Conservation (phyloP, 805 yeast species). For the Pichia manshurica region DNA sequence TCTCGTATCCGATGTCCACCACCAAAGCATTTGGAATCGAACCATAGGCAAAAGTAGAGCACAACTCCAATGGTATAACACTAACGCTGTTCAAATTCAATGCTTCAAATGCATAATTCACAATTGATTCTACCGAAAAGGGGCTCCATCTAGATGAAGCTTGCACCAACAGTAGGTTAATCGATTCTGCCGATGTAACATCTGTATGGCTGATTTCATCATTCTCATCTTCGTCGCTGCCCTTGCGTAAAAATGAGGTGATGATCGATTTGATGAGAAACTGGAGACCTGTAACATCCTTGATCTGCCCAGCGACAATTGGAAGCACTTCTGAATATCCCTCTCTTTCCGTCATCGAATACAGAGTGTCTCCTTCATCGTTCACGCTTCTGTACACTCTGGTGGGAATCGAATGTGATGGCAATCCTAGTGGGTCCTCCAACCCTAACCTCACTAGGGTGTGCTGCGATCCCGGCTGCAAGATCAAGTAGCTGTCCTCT, state of each 20-base stretch:
- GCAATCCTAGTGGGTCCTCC: conserved; percentile 68
- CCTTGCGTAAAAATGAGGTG: conserved; percentile 37
- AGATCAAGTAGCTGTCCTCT: conserved; percentile 39
- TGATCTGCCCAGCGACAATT: conserved; percentile 56
- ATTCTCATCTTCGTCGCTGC: conserved; percentile 20
- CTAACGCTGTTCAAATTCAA: conserved; percentile 69
- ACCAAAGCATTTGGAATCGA: conserved; percentile 59
- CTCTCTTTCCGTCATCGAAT: not conserved
- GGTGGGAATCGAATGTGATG: conserved; percentile 73
- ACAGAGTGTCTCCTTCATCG: not conserved
- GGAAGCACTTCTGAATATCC: conserved; percentile 43
- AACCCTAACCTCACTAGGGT: conserved; percentile 80
- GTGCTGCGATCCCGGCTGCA: conserved; percentile 72
- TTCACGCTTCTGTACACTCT: conserved; percentile 38
- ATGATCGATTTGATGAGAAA: conserved; percentile 51
- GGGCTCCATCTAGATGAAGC: conserved; percentile 69
- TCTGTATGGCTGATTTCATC: not conserved
- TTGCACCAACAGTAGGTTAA: conserved; percentile 62
- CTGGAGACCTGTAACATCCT: conserved; percentile 63
- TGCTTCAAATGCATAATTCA: conserved; percentile 70
- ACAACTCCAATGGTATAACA: conserved; percentile 60
- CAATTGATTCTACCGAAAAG: conserved; percentile 56
- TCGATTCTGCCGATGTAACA: conserved; percentile 28
- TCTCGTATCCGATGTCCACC: conserved; percentile 72
- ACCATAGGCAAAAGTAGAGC: conserved; percentile 70